phyloP scores from a whole-genome alignment of 73 alveolate species.

The Tetrahymena malaccensis region DNA sequence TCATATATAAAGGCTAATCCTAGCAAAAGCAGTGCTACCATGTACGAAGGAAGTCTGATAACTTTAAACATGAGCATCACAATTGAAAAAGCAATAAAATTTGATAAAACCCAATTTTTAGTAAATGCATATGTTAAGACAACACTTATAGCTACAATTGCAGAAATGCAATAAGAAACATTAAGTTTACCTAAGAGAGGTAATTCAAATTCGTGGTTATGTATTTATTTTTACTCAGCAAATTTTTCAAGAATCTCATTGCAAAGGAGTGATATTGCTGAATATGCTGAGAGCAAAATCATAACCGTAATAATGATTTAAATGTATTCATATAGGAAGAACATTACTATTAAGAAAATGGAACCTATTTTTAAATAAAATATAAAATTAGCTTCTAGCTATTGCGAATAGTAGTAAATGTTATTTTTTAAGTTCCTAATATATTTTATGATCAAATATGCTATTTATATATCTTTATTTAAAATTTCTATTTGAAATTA shows the following conservation, averaged over 20 bases:
- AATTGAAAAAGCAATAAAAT: constrained; percentile 70
- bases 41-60: constrained; percentile 78
- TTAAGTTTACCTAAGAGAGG: neutral
- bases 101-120: constrained; percentile 74
- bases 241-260: neutral
- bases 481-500: neutral
- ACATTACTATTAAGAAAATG: neutral
- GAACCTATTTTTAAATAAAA: neutral
- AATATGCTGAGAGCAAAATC: neutral
- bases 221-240: neutral
- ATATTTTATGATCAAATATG: no score
- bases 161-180: neutral
- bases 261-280: neutral
- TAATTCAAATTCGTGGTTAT: neutral
- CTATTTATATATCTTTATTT: no score
- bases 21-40: constrained; percentile 72
- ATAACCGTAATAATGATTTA: neutral
- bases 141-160: neutral
- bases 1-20: constrained; percentile 81
- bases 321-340: neutral
- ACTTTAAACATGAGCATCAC: constrained; percentile 70
- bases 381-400: neutral
- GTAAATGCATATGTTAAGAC: constrained; percentile 36
- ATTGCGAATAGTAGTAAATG: no score
- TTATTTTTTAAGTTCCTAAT: no score